Evolutionary conservation across 169 alveolate genomes (phyloP), one percentile per base, ranked within the genome.

Genomic region (Eimeria tenella): DNA sequence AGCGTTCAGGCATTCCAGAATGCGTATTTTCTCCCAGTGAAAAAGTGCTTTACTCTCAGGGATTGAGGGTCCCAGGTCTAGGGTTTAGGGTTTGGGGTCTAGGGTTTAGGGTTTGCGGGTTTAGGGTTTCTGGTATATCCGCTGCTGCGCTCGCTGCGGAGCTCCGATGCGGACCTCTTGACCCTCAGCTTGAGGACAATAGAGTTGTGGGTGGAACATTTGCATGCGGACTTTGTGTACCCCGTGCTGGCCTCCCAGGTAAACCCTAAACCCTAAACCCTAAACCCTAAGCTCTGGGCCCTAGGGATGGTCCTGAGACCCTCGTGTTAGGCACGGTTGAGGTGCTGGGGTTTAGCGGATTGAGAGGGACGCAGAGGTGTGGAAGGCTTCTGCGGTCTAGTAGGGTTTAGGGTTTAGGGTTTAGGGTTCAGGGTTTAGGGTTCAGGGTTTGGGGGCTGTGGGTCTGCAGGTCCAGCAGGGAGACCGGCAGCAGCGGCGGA

Each of bases 191-290:
- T 95, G 19, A 87, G 97, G 65, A 95, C 96, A 42, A 74, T 95
- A 19, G 97, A 95, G 60, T 90, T 94, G 42, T 95, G 97, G 97
- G 92, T 95, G 4, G 97, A 95, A 52, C 95, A 95, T 73, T 95
- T 95, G 55, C 97, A 94, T 52, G 96, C 93, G 31, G 97, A 95
- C 88, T 95, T 91, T 86, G 71, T 95, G 42, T 95, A 95, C 86
- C 97, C 97, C 5, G 95, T 95, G 21, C 92, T 95, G 31, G 95
- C 96, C n/a, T 31, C 94, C 7, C 79, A 62, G 25, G 88, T 79
- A 55, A 79, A 50, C 79, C 53, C 79, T 70, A 70, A 17, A 19
- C 21, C 75, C 31, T 23, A 70, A 70, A 70, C 79, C 79, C 79
- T 70, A 70, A 70, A 70, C 52, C 79, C 73, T 63, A 63, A 63